phyloP scores from a whole-genome alignment of 805 yeast species.

The Ascoidea asiatica region DNA sequence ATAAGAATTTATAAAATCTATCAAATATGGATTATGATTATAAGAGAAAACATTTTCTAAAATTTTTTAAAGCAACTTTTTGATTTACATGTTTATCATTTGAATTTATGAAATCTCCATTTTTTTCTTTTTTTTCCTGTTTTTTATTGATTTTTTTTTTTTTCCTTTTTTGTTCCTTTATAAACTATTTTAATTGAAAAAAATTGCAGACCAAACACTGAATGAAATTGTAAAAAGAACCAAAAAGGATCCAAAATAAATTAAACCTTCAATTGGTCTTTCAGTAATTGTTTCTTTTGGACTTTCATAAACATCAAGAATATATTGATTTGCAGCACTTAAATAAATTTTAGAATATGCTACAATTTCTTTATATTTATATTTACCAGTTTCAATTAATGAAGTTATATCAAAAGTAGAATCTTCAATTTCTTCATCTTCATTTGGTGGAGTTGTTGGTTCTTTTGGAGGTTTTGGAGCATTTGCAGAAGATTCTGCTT shows the following conservation, averaged over 20 bases:
- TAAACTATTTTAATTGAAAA: slow-evolving; percentile 2
- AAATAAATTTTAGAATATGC: slow-evolving; percentile 8
- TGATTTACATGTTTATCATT: no score
- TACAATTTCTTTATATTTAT: no score
- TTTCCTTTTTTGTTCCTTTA: not conserved
- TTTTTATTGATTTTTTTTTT: no score
- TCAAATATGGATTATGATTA: no score
- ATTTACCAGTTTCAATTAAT: no score
- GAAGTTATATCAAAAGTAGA: not conserved
- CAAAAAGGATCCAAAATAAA: slow-evolving; percentile 30
- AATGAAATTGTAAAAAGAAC: slow-evolving; percentile 26
- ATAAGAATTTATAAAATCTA: no score
- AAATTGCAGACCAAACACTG: slow-evolving; percentile 26
- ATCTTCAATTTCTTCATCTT: slow-evolving; percentile 11
- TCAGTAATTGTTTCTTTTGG: slow-evolving; percentile 30
- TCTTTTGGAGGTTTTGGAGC: slow-evolving; percentile 30
- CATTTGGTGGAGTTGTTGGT: slow-evolving; percentile 22
- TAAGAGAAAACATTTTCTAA: no score
- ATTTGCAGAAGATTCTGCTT: slow-evolving; percentile 23
- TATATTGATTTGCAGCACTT: slow-evolving; percentile 18
- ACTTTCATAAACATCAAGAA: slow-evolving; percentile 25
- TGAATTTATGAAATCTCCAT: no score
- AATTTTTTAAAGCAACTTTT: no score
- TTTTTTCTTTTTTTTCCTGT: not conserved
- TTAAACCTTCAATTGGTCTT: slow-evolving; percentile 37